Evolutionary conservation across 805 yeast genomes (phyloP), one percentile per base, ranked within the genome.

Genomic region (Nakazawaea pomicola): DNA sequence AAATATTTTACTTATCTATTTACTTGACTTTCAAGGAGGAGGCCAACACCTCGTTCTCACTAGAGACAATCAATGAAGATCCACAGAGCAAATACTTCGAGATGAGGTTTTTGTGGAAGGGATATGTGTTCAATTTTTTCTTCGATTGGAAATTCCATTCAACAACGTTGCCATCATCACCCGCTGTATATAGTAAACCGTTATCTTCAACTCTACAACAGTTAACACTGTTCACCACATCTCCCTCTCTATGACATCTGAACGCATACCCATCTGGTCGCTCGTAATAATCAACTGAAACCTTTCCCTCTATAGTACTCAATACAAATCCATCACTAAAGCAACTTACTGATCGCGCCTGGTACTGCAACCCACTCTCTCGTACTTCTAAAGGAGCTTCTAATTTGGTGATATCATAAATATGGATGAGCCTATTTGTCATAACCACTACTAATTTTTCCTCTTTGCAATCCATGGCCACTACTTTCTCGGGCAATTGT

Each of bases 291-390:
- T 86, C 91, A 20, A 87, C 74, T 0, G 89, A 79, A 1, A 83
- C 88, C 21, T 95, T 65, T 0, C 95, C 95, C 51, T 86, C 95
- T n/a, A 87, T 68, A 1, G 91, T 80, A 20, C 87, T 67, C 24
- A 80, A 70, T 0, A 81, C 87, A 55, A 74, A 81, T 6, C 82
- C 93, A 48, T 62, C 56, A 3, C 70, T 70, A 41, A 78, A 68
- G 29, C 78, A 62, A 47, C 66, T 68, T 27, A 85, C 50, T 18
- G 72, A 73, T 35, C 80, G 65, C 2, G 81, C 75, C 58, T 83
- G 89, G 52, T 76, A 76, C 50, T 76, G 76, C 39, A 86, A 65
- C 0, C 90, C 86, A 29, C 80, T 72, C 43, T 80, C 83, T 29
- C 85, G 60, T 3, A 65, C 56, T 42, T 71, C 74, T 12, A 72